phyloP scores from a whole-genome alignment of 2,329 filamentous ascomycete genomes.

The Nigrospora oryzae region DNA sequence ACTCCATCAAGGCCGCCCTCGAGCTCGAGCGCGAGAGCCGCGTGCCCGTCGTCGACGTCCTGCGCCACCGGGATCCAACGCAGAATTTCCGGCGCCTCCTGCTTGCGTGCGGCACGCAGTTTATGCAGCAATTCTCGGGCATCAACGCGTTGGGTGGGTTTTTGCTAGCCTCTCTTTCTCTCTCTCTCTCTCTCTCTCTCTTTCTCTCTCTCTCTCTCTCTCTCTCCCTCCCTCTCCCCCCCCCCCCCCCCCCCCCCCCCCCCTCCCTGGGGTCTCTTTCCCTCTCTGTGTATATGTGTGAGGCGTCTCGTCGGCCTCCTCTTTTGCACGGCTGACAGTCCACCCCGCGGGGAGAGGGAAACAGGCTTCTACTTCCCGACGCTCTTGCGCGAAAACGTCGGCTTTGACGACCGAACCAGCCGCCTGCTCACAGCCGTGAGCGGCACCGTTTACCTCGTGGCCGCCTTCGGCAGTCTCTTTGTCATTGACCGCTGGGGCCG shows the following conservation, averaged over 20 bases:
- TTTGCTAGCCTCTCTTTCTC: too few species aligned
- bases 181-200: too few species aligned
- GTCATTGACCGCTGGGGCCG: slow-evolving; percentile 30
- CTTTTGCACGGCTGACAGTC: too few species aligned
- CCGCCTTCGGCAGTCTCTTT: slow-evolving; percentile 26
- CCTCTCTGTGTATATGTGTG: too few species aligned
- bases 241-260: too few species aligned
- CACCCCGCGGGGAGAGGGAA: neutral
- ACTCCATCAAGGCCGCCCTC: slow-evolving; percentile 26
- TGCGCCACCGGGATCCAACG: slow-evolving; percentile 25
- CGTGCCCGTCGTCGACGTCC: slow-evolving; percentile 22
- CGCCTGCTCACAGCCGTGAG: slow-evolving; percentile 47
- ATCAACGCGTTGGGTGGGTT: slow-evolving; percentile 24
- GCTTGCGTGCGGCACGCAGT: slow-evolving; percentile 34
- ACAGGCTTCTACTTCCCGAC: slow-evolving; percentile 40
- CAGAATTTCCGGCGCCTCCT: slow-evolving; percentile 27
- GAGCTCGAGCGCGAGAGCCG: slow-evolving; percentile 23
- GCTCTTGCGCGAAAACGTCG: slow-evolving; percentile 46
- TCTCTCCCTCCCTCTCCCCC: neutral
- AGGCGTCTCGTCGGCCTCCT: too few species aligned
- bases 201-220: neutral
- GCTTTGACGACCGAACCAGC: slow-evolving; percentile 39
- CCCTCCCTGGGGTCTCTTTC: too few species aligned
- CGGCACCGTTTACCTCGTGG: slow-evolving; percentile 27
- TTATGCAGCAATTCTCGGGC: slow-evolving; percentile 41